A percentile compares a stretch with the other conserved stretches of the same genome.
These are phyloP conservation scores for Coemansia sp. DNA, from an alignment of 192 early-diverging fungal species.

Conservation along the genomic window DNA sequence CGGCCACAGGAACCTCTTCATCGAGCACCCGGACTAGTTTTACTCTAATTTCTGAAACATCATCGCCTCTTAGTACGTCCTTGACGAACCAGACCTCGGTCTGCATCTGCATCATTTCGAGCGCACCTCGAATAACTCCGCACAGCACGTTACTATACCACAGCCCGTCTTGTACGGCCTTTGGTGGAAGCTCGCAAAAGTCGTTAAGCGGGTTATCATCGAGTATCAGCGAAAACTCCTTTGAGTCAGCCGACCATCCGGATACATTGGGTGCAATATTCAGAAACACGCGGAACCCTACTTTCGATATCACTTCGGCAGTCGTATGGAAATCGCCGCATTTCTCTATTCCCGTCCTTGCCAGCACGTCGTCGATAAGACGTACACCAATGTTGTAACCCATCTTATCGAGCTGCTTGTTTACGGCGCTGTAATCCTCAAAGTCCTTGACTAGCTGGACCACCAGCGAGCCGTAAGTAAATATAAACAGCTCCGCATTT, in stretches of 20 bases:
- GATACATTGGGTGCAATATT: conserved; percentile 82
- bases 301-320: conserved; percentile 92
- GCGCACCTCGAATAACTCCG: conserved; percentile 88
- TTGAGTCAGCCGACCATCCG: conserved; percentile 75
- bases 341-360: conserved; percentile 58
- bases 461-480: conserved; percentile 97
- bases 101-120: conserved; percentile 98
- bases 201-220: conserved; percentile 98
- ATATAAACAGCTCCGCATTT: conserved; percentile 92
- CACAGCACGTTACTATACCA: conserved; percentile 98
- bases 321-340: conserved; percentile 90
- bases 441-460: conserved; percentile 91
- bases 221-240: conserved; percentile 90
- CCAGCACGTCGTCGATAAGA: conserved; percentile 94
- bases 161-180: conserved; percentile 67
- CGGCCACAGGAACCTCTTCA: conserved; percentile 91
- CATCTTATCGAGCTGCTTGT: conserved; percentile 98
- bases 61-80: conserved; percentile 82
- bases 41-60: conserved; percentile 89
- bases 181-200: conserved; percentile 94
- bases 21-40: conserved; percentile 84
- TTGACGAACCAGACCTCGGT: conserved; percentile 81
- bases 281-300: conserved; percentile 96
- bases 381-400: conserved; percentile 97
- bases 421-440: conserved; percentile 89